These are phyloP conservation scores for Adansonia gregorii DNA, from an alignment of 441 rosid genomes.

Conservation along the genomic window DNA sequence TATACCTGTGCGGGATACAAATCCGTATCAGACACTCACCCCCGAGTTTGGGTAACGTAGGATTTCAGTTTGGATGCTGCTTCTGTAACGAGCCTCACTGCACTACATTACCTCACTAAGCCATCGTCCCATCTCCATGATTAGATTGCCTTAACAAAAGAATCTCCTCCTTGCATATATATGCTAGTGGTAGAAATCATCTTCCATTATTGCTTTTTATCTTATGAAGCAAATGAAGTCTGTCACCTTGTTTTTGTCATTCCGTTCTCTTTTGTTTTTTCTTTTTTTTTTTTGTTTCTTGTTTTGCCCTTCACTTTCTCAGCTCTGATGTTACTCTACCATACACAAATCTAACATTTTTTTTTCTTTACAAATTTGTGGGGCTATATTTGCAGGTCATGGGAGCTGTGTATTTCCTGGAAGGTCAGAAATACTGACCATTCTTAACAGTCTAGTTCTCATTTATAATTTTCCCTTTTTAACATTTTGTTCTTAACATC, in stretches of 20 bases:
- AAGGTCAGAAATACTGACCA: constrained; percentile 56
- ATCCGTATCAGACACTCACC: too few species aligned
- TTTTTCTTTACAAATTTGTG: constrained; percentile 4
- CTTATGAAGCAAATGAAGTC: constrained; percentile 15
- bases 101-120: background rate
- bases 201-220: constrained; percentile 30
- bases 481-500: background rate
- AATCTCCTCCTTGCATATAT: constrained; percentile 21
- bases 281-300: too few species aligned
- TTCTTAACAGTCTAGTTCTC: constrained; percentile 5
- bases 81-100: background rate
- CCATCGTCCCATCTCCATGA: background rate
- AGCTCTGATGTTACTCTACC: background rate
- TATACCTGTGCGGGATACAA: too few species aligned
- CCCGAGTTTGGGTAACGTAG: too few species aligned
- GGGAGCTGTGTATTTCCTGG: constrained; percentile 93
- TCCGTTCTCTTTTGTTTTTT: background rate
- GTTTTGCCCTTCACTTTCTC: background rate
- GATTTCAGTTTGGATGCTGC: background rate
- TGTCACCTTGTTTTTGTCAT: constrained; percentile 12
- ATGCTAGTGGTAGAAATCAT: constrained; percentile 17
- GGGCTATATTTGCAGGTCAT: constrained; percentile 67
- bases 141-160: constrained; percentile 12
- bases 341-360: constrained; percentile 24
- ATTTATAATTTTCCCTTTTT: background rate